Evolutionary conservation across 768 basidiomycete species (phyloP).

Genomic region (Fomitopsis serialis): DNA sequence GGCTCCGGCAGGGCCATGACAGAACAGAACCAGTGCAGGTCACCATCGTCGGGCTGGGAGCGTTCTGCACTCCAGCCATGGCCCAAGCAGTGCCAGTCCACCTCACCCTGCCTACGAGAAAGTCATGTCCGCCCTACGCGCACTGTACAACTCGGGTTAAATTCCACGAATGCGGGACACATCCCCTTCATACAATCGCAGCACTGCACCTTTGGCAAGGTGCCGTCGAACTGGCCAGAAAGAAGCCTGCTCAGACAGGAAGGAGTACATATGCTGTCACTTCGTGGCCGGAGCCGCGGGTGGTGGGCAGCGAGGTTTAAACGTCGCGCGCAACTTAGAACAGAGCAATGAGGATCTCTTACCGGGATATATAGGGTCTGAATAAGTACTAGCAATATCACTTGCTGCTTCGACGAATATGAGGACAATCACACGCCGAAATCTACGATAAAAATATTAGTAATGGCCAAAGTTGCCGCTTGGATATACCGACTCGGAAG

Average conservation of each 20-base stretch:
- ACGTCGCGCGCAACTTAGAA: too few species aligned
- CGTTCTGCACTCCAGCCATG: constrained; percentile 11
- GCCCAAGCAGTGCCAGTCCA: neutral
- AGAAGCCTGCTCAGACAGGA: neutral
- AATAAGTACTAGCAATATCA: too few species aligned
- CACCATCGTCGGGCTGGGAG: constrained; percentile 15
- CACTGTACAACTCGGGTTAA: constrained; percentile 18
- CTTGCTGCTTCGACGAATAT: too few species aligned
- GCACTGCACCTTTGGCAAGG: constrained; percentile 9
- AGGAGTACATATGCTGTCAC: neutral
- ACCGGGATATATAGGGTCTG: too few species aligned
- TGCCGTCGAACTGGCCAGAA: neutral
- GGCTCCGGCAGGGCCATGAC: constrained; percentile 16
- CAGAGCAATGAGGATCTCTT: too few species aligned
- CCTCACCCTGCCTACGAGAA: constrained; percentile 14
- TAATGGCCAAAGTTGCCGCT: too few species aligned
- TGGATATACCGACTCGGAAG: too few species aligned
- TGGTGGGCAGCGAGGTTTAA: too few species aligned
- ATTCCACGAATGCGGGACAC: too few species aligned
- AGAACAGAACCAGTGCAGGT: constrained; percentile 11
- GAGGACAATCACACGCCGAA: too few species aligned
- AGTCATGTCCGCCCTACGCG: neutral
- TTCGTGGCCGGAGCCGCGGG: neutral
- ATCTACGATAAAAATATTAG: too few species aligned
- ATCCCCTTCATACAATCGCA: too few species aligned